These are phyloP conservation scores for Lagerstroemia speciosa DNA, from an alignment of 345 rosid genomes.

Conservation along the genomic window DNA sequence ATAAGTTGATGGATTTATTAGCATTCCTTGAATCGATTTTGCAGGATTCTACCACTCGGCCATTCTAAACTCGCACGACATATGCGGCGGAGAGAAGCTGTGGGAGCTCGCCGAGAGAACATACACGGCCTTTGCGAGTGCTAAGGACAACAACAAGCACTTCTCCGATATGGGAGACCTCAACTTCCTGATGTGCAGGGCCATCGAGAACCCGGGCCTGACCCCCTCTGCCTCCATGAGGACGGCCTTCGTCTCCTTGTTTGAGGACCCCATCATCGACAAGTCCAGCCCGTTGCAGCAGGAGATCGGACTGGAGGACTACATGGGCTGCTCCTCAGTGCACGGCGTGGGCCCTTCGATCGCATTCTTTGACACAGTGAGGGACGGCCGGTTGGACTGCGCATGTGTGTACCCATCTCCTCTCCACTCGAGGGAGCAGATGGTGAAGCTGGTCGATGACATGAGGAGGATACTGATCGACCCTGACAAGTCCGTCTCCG, in stretches of 20 bases:
- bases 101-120: slow-evolving; percentile 64
- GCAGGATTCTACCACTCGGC: slow-evolving; percentile 78
- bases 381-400: slow-evolving; percentile 54
- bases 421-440: slow-evolving; percentile 72
- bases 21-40: not conserved
- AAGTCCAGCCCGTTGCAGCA: slow-evolving; percentile 14
- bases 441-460: slow-evolving; percentile 35
- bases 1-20: not conserved
- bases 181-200: slow-evolving; percentile 72
- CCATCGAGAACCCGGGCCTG: slow-evolving; percentile 64
- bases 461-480: slow-evolving; percentile 47
- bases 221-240: slow-evolving; percentile 61
- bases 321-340: slow-evolving; percentile 51
- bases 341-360: slow-evolving; percentile 70
- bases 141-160: slow-evolving; percentile 58
- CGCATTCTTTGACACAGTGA: slow-evolving; percentile 53
- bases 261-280: slow-evolving; percentile 51
- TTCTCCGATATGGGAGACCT: slow-evolving; percentile 71
- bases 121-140: slow-evolving; percentile 31
- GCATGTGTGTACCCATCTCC: slow-evolving; percentile 66
- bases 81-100: slow-evolving; percentile 35
- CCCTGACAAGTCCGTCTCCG: not conserved
- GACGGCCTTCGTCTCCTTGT: slow-evolving; percentile 56
- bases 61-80: slow-evolving; percentile 56
- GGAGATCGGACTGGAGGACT: slow-evolving; percentile 44